Evolutionary conservation across 192 early-diverging fungal species (phyloP).

Genomic region (Coemansia erecta): DNA sequence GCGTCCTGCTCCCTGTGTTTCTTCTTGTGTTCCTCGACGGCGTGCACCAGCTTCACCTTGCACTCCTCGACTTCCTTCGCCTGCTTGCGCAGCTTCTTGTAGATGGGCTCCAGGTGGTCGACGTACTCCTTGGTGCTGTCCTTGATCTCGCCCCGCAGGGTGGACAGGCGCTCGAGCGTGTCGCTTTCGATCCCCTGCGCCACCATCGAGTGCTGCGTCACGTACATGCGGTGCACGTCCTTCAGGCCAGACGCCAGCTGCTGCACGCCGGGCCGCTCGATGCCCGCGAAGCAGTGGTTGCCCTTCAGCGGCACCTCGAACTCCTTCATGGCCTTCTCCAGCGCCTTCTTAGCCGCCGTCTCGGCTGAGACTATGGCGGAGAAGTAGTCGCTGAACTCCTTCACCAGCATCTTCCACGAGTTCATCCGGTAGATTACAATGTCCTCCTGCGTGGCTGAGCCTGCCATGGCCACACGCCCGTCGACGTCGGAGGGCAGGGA

Average conservation of each 20-base stretch:
- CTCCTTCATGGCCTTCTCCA: conserved; percentile 33
- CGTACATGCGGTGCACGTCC: conserved; percentile 34
- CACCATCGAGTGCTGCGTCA: conserved; percentile 19
- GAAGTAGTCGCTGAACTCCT: conserved; percentile 29
- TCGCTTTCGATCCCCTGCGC: conserved; percentile 28
- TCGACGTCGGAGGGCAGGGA: conserved; percentile 33
- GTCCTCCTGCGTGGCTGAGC: conserved; percentile 35
- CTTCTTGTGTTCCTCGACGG: conserved; percentile 39
- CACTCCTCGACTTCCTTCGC: conserved; percentile 36
- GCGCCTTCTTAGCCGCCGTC: conserved; percentile 21
- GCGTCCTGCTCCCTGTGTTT: conserved; percentile 24
- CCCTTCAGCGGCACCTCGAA: conserved; percentile 29
- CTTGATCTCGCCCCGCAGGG: conserved; percentile 35
- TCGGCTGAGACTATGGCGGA: conserved; percentile 22
- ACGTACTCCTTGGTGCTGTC: conserved; percentile 34
- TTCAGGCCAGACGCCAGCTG: conserved; percentile 23
- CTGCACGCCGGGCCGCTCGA: conserved; percentile 35
- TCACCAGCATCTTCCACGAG: conserved; percentile 34
- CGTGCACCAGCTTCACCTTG: conserved; percentile 39
- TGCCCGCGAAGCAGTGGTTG: conserved; percentile 31
- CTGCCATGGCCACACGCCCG: conserved; percentile 23
- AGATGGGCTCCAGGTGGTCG: conserved; percentile 40
- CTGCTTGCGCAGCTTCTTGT: conserved; percentile 40
- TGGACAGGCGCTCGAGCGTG: conserved; percentile 23
- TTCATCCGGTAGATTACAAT: conserved; percentile 29